A percentile compares a stretch with the other conserved stretches of the same genome.
phyloP scores from a whole-genome alignment of 768 basidiomycete species.

The Lactifluus echinatus region DNA sequence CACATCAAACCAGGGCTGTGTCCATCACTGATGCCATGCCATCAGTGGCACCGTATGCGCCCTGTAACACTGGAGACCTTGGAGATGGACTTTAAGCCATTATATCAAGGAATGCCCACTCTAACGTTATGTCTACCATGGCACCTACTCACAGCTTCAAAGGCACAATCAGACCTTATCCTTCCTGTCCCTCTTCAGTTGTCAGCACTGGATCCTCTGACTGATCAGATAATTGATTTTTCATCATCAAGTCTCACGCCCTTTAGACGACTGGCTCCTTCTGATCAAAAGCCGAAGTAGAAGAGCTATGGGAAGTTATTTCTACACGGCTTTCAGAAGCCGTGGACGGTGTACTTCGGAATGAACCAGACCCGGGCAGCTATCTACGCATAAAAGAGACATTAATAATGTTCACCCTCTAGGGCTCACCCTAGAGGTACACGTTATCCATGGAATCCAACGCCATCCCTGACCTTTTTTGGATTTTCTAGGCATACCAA shows the following conservation, averaged over 20 bases:
- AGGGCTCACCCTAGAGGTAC: conserved; percentile 87
- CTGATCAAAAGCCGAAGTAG: conserved; percentile 84
- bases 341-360: conserved; percentile 62
- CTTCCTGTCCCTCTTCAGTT: conserved; percentile 67
- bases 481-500: conserved; percentile 53
- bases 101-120: conserved; percentile 98
- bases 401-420: conserved; percentile 78
- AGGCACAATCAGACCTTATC: conserved; percentile 97
- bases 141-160: not conserved
- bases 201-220: conserved; percentile 59
- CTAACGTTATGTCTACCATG: conserved; percentile 76
- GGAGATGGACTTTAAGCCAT: conserved; percentile 85
- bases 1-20: too few relatives aligned
- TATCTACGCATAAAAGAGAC: conserved; percentile 80
- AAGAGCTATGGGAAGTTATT: conserved; percentile 91
- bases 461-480: not conserved
- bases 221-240: conserved; percentile 93
- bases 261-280: conserved; percentile 82
- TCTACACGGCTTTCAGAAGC: conserved; percentile 63
- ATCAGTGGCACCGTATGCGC: too few relatives aligned
- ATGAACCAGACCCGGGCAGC: conserved; percentile 70
- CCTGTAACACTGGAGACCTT: too few relatives aligned
- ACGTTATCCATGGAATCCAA: conserved; percentile 2
- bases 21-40: too few relatives aligned
- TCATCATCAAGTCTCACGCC: conserved; percentile 92